Conservation (phyloP, 2,329 filamentous ascomycete genomes). For the Waltergamsia citrina region DNA sequence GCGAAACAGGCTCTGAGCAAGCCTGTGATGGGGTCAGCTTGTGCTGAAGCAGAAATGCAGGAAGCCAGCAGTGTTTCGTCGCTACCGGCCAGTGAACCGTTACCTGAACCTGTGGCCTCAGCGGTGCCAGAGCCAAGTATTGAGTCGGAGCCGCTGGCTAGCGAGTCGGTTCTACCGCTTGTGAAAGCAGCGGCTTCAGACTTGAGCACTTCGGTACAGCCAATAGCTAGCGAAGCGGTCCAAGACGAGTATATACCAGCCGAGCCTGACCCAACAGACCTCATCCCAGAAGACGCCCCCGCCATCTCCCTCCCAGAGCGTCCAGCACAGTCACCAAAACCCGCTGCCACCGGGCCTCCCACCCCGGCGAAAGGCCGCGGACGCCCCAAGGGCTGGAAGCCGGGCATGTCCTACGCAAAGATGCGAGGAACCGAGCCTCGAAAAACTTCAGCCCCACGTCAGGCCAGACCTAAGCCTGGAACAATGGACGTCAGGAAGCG, state of each 20-base stretch:
- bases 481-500: constrained; percentile 18
- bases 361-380: constrained; percentile 17
- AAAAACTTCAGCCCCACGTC: constrained; percentile 10
- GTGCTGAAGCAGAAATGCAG: too few relatives aligned
- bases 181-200: too few relatives aligned
- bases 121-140: too few relatives aligned
- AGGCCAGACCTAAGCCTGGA: neutral
- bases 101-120: too few relatives aligned
- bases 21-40: too few relatives aligned
- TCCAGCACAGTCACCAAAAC: neutral
- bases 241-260: neutral
- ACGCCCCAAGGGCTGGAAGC: constrained; percentile 36
- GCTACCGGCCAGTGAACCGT: too few relatives aligned
- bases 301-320: neutral
- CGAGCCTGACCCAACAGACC: neutral
- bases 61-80: too few relatives aligned
- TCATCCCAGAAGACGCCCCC: neutral
- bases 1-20: too few relatives aligned
- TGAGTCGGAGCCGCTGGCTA: too few relatives aligned
- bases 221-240: too few relatives aligned
- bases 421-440: constrained; percentile 8
- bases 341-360: neutral
- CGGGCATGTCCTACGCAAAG: constrained; percentile 17
- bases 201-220: too few relatives aligned
- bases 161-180: too few relatives aligned